These are phyloP conservation scores for Groenewaldozyma tartarivorans DNA, from an alignment of 805 yeast genomes.

Conservation along the genomic window DNA sequence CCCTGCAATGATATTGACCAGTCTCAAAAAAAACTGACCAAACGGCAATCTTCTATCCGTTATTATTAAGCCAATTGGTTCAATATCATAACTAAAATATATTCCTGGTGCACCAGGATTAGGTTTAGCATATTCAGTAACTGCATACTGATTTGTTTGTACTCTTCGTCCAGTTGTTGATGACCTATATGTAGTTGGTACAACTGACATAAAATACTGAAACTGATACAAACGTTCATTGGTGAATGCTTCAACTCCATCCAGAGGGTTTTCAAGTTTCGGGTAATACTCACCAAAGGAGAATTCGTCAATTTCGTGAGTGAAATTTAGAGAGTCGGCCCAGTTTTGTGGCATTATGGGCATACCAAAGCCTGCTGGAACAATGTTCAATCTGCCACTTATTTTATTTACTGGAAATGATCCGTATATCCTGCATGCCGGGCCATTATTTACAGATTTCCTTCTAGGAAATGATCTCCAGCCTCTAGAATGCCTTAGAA, in stretches of 20 bases:
- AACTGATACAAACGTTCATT: constrained; percentile 37
- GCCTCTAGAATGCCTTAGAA: constrained; percentile 15
- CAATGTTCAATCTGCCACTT: constrained; percentile 74
- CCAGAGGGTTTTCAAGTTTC: constrained; percentile 78
- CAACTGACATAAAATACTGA: constrained; percentile 66
- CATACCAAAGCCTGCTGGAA: constrained; percentile 59
- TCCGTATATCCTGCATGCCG: constrained; percentile 21
- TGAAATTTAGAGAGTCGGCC: constrained; percentile 46
- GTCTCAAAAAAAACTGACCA: constrained; percentile 62
- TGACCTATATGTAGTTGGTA: constrained; percentile 69
- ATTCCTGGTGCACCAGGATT: constrained; percentile 53
- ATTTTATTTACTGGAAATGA: constrained; percentile 68
- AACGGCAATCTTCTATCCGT: constrained; percentile 69
- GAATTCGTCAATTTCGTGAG: constrained; percentile 78
- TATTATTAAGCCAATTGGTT: constrained; percentile 66
- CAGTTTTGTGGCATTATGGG: constrained; percentile 31
- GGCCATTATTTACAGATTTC: constrained; percentile 5
- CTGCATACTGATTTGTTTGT: constrained; percentile 80
- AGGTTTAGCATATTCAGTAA: constrained; percentile 15
- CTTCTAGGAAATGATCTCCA: constrained; percentile 7
- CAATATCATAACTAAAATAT: constrained; percentile 77
- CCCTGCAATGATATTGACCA: constrained; percentile 80
- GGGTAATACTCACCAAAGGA: constrained; percentile 91
- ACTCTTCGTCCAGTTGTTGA: constrained; percentile 51
- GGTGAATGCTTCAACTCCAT: constrained; percentile 54